These are phyloP conservation scores for Saussurea involucrata DNA, from an alignment of 129 eudicot species.

Conservation along the genomic window DNA sequence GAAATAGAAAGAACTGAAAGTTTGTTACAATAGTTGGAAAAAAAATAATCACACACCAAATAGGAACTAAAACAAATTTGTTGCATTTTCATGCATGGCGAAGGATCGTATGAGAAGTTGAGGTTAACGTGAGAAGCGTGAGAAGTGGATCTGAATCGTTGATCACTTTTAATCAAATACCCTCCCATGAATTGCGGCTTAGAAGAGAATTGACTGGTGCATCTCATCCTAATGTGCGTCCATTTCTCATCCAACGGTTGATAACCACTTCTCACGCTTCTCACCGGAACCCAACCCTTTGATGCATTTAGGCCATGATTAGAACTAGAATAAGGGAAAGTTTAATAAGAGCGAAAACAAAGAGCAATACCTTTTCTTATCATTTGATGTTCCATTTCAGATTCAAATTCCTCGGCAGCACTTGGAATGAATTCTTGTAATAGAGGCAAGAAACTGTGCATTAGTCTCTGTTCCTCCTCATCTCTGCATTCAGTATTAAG, in stretches of 20 bases:
- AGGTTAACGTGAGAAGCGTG: no score
- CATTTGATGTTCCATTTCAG: constrained; percentile 39
- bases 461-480: constrained; percentile 50
- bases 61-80: neutral
- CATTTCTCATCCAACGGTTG: no score
- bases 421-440: constrained; percentile 72
- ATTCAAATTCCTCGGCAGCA: constrained; percentile 87
- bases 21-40: neutral
- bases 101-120: no score
- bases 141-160: no score
- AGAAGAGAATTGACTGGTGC: no score
- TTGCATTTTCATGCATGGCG: no score
- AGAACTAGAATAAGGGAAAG: neutral
- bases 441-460: constrained; percentile 75
- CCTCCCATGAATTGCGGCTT: no score
- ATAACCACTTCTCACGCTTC: no score
- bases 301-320: neutral
- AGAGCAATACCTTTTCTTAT: constrained; percentile 40
- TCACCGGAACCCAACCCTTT: no score
- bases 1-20: neutral
- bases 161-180: no score
- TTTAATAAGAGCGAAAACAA: neutral
- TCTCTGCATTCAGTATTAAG: constrained; percentile 42
- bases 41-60: neutral
- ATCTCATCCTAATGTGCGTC: no score